Conservation (phyloP, 2,329 filamentous ascomycete genomes). For the Fusarium virguliforme region DNA sequence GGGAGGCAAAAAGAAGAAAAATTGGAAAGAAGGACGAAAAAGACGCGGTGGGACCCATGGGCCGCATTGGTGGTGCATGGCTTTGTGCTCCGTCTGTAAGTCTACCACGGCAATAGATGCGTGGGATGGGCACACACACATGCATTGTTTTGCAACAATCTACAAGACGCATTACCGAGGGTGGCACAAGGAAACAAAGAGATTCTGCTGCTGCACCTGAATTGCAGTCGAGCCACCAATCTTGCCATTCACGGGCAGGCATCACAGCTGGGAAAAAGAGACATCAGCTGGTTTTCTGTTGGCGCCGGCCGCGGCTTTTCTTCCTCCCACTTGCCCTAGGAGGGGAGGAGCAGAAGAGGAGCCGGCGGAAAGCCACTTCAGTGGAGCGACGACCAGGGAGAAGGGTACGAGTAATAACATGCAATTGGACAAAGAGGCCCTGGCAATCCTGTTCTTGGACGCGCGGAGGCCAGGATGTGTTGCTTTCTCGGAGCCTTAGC, state of each 20-base stretch:
- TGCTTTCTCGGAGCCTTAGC: conserved; percentile 42
- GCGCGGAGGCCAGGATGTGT: conserved; percentile 40
- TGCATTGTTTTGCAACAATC: conserved; percentile 6
- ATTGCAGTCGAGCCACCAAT: conserved; percentile 30
- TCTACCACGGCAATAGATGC: not conserved
- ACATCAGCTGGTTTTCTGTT: conserved; percentile 39
- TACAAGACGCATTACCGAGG: not conserved
- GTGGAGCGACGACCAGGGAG: conserved; percentile 37
- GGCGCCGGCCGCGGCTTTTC: conserved; percentile 37
- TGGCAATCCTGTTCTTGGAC: conserved; percentile 16
- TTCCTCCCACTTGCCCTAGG: conserved; percentile 1
- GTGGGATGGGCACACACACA: not conserved
- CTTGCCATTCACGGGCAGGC: conserved; percentile 19
- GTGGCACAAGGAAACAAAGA: conserved; percentile 7
- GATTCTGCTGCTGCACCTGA: not conserved
- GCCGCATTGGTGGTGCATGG: conserved; percentile 12
- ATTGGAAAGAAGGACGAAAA: conserved; percentile 31
- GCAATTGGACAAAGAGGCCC: conserved; percentile 31
- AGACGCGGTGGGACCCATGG: conserved; percentile 20
- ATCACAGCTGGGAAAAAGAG: conserved; percentile 16
- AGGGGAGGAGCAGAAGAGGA: conserved; percentile 13
- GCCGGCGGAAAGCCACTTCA: conserved; percentile 32
- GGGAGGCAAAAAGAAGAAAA: conserved; percentile 20
- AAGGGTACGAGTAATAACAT: conserved; percentile 14
- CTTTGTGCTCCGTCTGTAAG: conserved; percentile 3